phyloP scores from a whole-genome alignment of 139 green algal species.

The Chlamydomonas incerta region DNA sequence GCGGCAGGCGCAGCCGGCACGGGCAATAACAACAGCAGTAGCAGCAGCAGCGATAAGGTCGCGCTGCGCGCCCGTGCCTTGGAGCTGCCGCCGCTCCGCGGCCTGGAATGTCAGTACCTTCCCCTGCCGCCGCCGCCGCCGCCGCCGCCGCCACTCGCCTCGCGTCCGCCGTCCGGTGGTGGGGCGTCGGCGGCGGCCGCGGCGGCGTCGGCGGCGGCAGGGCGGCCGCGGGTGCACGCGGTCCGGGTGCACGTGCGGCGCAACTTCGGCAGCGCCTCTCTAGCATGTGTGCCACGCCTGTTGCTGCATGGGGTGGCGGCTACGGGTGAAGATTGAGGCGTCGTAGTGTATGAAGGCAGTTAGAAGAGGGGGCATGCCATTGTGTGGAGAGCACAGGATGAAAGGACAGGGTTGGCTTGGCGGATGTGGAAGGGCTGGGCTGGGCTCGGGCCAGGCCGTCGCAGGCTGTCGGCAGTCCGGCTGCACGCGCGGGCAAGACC shows the following conservation, averaged over 20 bases:
- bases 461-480: no score
- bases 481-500: no score
- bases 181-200: neutral
- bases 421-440: no score
- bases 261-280: neutral
- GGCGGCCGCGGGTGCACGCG: neutral
- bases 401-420: no score
- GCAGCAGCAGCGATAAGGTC: neutral
- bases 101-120: slow-evolving; percentile 25
- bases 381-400: no score
- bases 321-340: neutral
- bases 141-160: neutral
- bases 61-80: neutral
- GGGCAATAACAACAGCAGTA: no score
- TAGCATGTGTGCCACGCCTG: slow-evolving; percentile 6
- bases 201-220: no score
- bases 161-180: neutral
- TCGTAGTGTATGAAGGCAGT: no score
- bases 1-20: no score
- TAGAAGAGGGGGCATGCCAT: no score
- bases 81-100: slow-evolving; percentile 12
- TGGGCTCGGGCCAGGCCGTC: no score
- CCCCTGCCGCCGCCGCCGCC: neutral
- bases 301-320: slow-evolving; percentile 12
- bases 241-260: slow-evolving; percentile 1